Base-by-base conservation (phyloP, 805 yeast species). In the Saccharomyces jurei region DNA sequence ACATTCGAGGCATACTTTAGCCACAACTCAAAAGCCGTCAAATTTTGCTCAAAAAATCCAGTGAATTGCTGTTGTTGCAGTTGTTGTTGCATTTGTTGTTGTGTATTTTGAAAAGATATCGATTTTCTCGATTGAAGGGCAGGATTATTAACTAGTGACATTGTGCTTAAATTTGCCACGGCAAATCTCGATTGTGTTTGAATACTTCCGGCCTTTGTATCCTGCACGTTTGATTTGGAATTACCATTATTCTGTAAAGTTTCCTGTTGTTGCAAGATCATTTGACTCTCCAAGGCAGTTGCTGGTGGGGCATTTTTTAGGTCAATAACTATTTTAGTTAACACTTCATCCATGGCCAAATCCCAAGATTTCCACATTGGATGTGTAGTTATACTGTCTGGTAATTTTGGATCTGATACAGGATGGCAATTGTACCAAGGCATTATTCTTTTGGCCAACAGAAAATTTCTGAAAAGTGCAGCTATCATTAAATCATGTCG, bases 291-390 rank as follows among this genome's bases (percentile, higher is more conserved):
- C 13, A 63, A 52, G 44, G 62, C 64, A 2, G 71, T 52, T n/a
- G 63, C 58, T 1, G 69, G 65, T 5, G 71, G 70, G 26, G 69
- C 63, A 54, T 69, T 72, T 49, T 70, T 70, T 44, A 74, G 48
- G 48, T 68, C 72, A 51, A 79, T 79, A 52, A 86, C 76, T 46
- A 86, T 70, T 63, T 86, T 90, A 2, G 88, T 81, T 48, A 94
- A 74, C 3, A 95, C 95, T 66, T 94, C 97, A 67, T 94, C 98
- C 46, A 94, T 85, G 0, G 99, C 97, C 58, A 94, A 75, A 66
- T 94, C 98, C 98, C 99, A 94, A 0, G 97, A 85, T 56, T 89
- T 94, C 99, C 99, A 94, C 88, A 94, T 84, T 4, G 95, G 83
- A 66, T 94, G 97, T 57, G 81, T 80, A 49, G 87, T 82, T 5